Evolutionary conservation across 805 yeast species (phyloP).

Genomic region (Vanderwaltozyma tropicalis): DNA sequence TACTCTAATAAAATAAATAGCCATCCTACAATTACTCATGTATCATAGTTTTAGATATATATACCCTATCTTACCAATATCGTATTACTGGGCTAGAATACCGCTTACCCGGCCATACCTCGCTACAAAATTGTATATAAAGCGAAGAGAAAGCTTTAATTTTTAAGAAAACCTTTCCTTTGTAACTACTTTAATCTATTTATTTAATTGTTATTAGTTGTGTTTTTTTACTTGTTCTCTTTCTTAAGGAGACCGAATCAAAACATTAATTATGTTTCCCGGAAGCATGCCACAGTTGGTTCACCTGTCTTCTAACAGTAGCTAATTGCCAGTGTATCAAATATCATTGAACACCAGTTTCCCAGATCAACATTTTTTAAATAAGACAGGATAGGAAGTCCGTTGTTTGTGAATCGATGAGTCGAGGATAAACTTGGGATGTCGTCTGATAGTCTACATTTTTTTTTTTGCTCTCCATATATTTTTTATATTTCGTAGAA

Average conservation of each 20-base stretch:
- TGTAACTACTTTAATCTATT: not conserved
- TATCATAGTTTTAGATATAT: too few species aligned
- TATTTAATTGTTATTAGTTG: not conserved
- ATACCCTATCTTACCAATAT: too few species aligned
- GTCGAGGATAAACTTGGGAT: constrained; percentile 28
- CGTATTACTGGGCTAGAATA: too few species aligned
- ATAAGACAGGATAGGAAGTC: constrained; percentile 31
- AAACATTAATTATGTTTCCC: constrained; percentile 15
- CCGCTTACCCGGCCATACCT: too few species aligned
- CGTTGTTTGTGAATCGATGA: constrained; percentile 26
- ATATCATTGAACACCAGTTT: constrained; percentile 27
- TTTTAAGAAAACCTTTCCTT: too few species aligned
- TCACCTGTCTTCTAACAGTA: constrained; percentile 27
- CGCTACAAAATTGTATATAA: not conserved
- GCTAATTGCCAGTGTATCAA: constrained; percentile 32
- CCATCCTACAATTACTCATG: not conserved
- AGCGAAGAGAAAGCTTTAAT: not conserved
- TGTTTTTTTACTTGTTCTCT: not conserved
- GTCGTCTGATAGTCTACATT: constrained; percentile 32
- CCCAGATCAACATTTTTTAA: constrained; percentile 23
- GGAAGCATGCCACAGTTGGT: constrained; percentile 34
- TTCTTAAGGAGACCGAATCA: constrained; percentile 25
- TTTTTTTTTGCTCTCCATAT: not conserved
- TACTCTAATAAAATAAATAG: constrained; percentile 3
- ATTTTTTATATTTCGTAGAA: too few species aligned